A percentile compares a stretch with the other conserved stretches of the same genome.
These are phyloP conservation scores for Cucumis sativus DNA, from an alignment of 306 rosid genomes.

Conservation along the genomic window Cucumber_9930_V3 NC_026657.2:13333501-13334000, in stretches of 20 bases:
- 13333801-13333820: not conserved
- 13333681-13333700: constrained; percentile 23
- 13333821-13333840: not conserved
- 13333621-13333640: not conserved
- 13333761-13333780: constrained; percentile 12
- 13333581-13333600: not conserved
- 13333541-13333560: not conserved
- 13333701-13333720: constrained; percentile 91
- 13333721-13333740: constrained; percentile 98
- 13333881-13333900: constrained; percentile 95
- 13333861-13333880: constrained; percentile 99
- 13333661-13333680: not conserved
- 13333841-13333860: not conserved
- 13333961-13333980: not conserved
- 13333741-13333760: constrained; percentile 81
- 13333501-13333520: not conserved
- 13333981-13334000: constrained; percentile 27
- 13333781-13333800: not conserved
- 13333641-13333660: not conserved
- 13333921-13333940: constrained; percentile 13
- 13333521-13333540: not conserved
- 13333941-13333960: not conserved
- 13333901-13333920: constrained; percentile 85
- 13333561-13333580: not conserved
- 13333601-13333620: not conserved